Percentiles rank a stretch among this genome's conserved stretches.
phyloP scores from a whole-genome alignment of 2,329 filamentous ascomycete species.

The Monosporascus cannonballus region DNA sequence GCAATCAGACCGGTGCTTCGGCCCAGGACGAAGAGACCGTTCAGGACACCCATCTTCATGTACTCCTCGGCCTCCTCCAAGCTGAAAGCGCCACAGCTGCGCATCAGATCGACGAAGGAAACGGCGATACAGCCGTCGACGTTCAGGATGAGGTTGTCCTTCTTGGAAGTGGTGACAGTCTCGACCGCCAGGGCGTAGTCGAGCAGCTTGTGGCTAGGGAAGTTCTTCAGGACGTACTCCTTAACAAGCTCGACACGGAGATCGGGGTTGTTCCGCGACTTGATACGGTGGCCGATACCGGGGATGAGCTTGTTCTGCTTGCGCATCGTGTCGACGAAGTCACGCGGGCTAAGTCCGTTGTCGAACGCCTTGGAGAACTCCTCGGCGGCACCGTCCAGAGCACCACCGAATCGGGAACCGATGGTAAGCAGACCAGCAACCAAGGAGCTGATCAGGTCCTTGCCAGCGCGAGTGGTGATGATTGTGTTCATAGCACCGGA shows the following conservation, averaged over 20 bases:
- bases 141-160: conserved; percentile 99
- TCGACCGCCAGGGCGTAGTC: conserved; percentile 98
- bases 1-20: conserved; percentile 98
- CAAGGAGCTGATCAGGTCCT: conserved; percentile 93
- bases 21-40: conserved; percentile 97
- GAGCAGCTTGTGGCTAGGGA: conserved; percentile 96
- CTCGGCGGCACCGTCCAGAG: conserved; percentile 92
- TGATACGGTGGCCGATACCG: conserved; percentile 98
- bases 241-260: conserved; percentile 99
- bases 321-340: conserved; percentile 98
- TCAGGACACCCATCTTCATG: conserved; percentile 97
- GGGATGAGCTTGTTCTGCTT: conserved; percentile 99
- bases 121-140: conserved; percentile 97
- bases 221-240: conserved; percentile 96
- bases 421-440: conserved; percentile 97
- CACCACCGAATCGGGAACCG: conserved; percentile 96
- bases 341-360: conserved; percentile 95
- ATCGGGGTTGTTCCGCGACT: conserved; percentile 99
- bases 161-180: conserved; percentile 98
- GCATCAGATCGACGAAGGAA: conserved; percentile 96
- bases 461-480: conserved; percentile 97
- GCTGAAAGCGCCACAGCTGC: conserved; percentile 96
- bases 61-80: conserved; percentile 97
- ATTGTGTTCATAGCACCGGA: conserved; percentile 99
- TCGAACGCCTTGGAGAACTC: conserved; percentile 98